Evolutionary conservation across 257 asterid genomes (phyloP).

Genomic region (Salvia hispanica): DNA sequence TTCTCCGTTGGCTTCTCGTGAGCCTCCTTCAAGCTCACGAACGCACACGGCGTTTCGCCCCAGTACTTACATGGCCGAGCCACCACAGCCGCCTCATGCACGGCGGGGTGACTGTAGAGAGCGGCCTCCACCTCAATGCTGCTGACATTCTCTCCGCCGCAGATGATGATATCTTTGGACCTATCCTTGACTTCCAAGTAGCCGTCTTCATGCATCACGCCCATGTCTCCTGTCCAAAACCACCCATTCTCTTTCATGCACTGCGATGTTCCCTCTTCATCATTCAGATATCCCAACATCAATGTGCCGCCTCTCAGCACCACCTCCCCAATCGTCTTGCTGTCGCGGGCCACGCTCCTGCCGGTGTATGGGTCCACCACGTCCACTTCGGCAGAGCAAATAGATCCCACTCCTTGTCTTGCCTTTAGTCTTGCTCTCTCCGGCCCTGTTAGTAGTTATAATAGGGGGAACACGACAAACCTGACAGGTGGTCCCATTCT

Average conservation of each 20-base stretch:
- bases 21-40: constrained; percentile 36
- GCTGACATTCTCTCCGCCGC: constrained; percentile 25
- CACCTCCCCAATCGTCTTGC: constrained; percentile 40
- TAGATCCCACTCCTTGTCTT: constrained; percentile 40
- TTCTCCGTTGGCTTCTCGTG: constrained; percentile 33
- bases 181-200: constrained; percentile 23
- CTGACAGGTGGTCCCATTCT: no score
- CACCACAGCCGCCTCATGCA: constrained; percentile 57
- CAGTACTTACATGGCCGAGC: constrained; percentile 38
- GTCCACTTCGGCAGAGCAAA: constrained; percentile 26
- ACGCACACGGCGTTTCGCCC: constrained; percentile 54
- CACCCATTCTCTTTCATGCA: constrained; percentile 36
- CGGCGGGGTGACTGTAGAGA: constrained; percentile 43
- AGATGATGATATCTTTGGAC: constrained; percentile 15
- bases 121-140: constrained; percentile 42
- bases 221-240: constrained; percentile 12
- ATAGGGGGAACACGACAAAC: no score
- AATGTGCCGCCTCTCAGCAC: constrained; percentile 21
- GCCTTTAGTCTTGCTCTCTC: constrained; percentile 39
- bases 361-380: constrained; percentile 39
- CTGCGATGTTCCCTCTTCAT: constrained; percentile 37
- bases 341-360: constrained; percentile 29
- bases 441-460: neutral
- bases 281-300: constrained; percentile 47
- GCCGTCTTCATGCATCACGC: constrained; percentile 23